Evolutionary conservation across 805 yeast genomes (phyloP), one percentile per base, ranked within the genome.

Genomic region (Schwanniomyces occidentalis): DNA sequence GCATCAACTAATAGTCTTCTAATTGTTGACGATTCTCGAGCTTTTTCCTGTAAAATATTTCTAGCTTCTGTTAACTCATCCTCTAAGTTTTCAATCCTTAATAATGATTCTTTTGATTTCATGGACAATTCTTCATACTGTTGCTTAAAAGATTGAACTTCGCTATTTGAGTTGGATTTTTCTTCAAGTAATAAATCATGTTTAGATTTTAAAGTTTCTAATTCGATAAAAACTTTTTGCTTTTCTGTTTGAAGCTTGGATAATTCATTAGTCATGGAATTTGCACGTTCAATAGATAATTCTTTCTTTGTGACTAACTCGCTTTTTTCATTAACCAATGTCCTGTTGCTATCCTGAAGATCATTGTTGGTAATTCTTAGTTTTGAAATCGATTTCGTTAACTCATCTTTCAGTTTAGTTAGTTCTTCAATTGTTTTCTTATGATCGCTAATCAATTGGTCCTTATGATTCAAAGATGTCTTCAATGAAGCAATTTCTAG

Each of bases 11-110:
- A 52, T 24, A 87, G 56, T 39, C 85, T 67, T 46, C 95, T 72
- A 59, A 89, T 76, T 0, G 87, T 79, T 1, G 80, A 68, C 0
- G 87, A 72, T 58, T 91, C 98, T 32, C 90, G 69, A 0, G 85
- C 78, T 41, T 95, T 75, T 50, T 89, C 96, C 51, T 82, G 93
- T 2, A 90, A 59, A 57, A 81, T 68, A 20, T 76, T 73, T 36
- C 87, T 74, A 4, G 85, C 67, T 38, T 90, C 97, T 8, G 74
- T 65, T n/a, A 91, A 61, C 51, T 90, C 96, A 37, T 88, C 95
- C 46, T 85, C 89, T 18, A 90, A 55, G 2, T 78, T 74, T 37
- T 85, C 89, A 15, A 76, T 67, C 42, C 76, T 73, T 34, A 69
- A 69, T 27, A 70, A 72, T 2, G 80, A 65, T 47, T 93, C 98